Evolutionary conservation across 169 alveolate species (phyloP).

Genomic region (Plasmodium sp.): DNA sequence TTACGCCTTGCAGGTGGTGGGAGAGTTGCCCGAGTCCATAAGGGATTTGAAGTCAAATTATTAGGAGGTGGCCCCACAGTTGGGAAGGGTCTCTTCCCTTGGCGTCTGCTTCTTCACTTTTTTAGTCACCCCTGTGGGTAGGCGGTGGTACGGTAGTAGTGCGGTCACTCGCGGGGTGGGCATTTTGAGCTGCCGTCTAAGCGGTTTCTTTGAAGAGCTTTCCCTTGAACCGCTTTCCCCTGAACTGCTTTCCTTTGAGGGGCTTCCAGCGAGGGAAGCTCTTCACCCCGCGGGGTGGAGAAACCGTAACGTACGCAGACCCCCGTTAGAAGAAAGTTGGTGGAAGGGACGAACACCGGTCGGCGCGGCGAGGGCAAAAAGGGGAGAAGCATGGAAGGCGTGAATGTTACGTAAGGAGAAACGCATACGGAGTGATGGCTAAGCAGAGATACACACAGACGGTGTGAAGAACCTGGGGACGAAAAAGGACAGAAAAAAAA

Average conservation of each 20-base stretch:
- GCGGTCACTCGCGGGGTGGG: neutral
- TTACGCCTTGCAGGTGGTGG: conserved; percentile 91
- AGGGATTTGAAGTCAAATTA: conserved; percentile 68
- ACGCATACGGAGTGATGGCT: neutral
- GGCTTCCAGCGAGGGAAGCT: neutral
- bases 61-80: neutral
- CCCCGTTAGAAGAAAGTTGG: neutral
- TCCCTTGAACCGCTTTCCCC: neutral
- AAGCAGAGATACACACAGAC: neutral
- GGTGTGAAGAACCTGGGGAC: neutral
- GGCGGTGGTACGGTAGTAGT: neutral
- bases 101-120: neutral
- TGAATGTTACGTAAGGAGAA: neutral
- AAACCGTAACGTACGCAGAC: neutral
- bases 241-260: neutral
- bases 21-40: conserved; percentile 87
- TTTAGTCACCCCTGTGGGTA: neutral
- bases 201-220: neutral
- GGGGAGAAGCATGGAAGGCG: neutral
- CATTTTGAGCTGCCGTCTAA: neutral
- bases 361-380: neutral
- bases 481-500: neutral
- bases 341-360: neutral
- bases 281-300: neutral
- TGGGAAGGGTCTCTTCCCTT: neutral